Conservation (phyloP, 1,139 yeast species). For the Yamadazyma siamensis region DNA sequence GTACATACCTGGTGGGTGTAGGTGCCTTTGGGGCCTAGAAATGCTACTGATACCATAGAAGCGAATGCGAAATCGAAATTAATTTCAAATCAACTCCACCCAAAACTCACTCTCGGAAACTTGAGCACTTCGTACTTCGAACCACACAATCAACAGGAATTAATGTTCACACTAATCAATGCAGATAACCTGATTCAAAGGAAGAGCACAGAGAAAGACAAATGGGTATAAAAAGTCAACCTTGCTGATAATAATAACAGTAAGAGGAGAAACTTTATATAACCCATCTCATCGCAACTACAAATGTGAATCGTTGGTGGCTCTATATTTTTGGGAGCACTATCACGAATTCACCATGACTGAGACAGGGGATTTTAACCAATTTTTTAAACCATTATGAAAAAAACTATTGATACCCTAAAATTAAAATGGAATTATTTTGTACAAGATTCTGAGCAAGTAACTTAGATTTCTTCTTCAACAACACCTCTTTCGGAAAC, state of each 20-base stretch:
- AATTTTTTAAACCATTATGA: slow-evolving; percentile 25
- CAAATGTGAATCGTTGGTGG: slow-evolving; percentile 33
- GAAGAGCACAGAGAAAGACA: too few species aligned
- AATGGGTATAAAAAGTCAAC: too few species aligned
- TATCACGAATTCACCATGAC: slow-evolving; percentile 41
- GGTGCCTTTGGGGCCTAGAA: slow-evolving; percentile 86
- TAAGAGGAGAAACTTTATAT: slow-evolving; percentile 3
- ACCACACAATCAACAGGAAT: too few species aligned
- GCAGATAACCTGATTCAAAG: too few species aligned
- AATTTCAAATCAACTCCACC: too few species aligned
- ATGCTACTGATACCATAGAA: slow-evolving; percentile 52
- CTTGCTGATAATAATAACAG: too few species aligned
- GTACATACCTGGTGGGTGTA: slow-evolving; percentile 81
- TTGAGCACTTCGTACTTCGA: too few species aligned
- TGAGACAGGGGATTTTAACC: slow-evolving; percentile 35
- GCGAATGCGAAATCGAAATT: slow-evolving; percentile 1
- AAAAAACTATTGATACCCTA: slow-evolving; percentile 27
- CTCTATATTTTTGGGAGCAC: slow-evolving; percentile 54
- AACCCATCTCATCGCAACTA: slow-evolving; percentile 13
- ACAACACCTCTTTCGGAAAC: slow-evolving; percentile 95
- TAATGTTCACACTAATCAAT: too few species aligned
- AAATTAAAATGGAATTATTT: not conserved
- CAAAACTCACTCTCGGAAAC: too few species aligned
- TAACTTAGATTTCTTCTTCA: slow-evolving; percentile 59
- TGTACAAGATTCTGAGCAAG: too few species aligned